Base-by-base conservation (phyloP, 257 asterid genomes). In the Knoxia roxburghii region DNA sequence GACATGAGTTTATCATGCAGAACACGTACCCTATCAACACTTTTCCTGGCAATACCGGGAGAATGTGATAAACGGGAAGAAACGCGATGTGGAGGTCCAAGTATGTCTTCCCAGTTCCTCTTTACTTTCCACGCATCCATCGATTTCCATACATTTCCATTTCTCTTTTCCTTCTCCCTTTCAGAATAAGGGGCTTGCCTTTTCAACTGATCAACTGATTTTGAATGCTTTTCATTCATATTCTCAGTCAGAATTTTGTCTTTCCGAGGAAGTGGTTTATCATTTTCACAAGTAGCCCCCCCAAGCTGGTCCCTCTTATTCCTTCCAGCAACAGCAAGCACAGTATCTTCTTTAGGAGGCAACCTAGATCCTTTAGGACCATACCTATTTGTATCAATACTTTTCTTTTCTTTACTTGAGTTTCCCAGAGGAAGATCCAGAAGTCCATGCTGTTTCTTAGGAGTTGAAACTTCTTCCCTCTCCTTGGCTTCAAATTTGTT, bases 81-180 rank as follows among this genome's bases (percentile, higher is more conserved):
- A 75, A 77, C 87, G 70, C 94, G 85, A 69, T 79, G 82, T 13
- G 97, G 91, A 58, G 95, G 73, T 68, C 94, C 83, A 80, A 94
- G 99, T 80, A 94, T 80, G 70, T 86, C 96, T 79, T 94, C 95
- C 99, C 99, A 94, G 75, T 90, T 90, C 75, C 99, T 85, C 85
- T 88, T 94, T 85, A 90, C 99, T 84, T 88, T 94, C 99, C 99
- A 94, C 57, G 97, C 99, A 87, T 90, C 96, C 95, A 94, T 79
- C 49, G 92, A 89, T 71, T 78, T 85, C 78, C 82, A 82, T n/a
- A 81, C 77, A 74, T 65, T 76, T 61, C 86, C 95, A 69, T 79
- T 82, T 85, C 80, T 79, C 84, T 75, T 93, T 62, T 88, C 97
- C 76, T 82, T 85, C 41, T 87, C 96, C 80, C 85, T 85, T 71